Base-by-base conservation (phyloP, 1,139 yeast genomes). In the Sugiyamaella novakii region DNA sequence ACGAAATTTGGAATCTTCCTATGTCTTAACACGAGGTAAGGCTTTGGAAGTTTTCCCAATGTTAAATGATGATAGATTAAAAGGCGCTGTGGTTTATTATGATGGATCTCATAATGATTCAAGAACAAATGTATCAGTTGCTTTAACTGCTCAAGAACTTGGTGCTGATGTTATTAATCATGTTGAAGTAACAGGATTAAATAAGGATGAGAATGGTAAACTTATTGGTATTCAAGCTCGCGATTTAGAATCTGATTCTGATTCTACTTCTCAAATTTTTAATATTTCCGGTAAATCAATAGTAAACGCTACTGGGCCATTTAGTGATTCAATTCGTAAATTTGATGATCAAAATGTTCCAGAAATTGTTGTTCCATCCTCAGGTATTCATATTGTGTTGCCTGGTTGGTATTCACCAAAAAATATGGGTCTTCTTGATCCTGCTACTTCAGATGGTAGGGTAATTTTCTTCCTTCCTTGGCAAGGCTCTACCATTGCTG, bases 391-490 rank as follows among this genome's bases (percentile, higher is more conserved):
- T 70, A 79, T 91, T 64, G 85, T 91, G 49, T 78, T 91, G 58
- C 98, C 98, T 22, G 95, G 92, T 59, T 89, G 80, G 76, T 91
- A 87, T 71, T 85, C 95, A 67, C 95, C 98, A 51, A 78, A 80
- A 66, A 83, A 83, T 57, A 80, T 88, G 79, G 98, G 98, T 57
- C 76, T 91, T 59, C 77, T 91, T 55, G 97, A 91, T 69, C 96
- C 97, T 43, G 79, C 87, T 44, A 91, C 98, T 47, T 76, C 94
- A 36, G 98, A 91, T 67, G 98, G 98, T 52, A 83, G 98, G 72
- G 98, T 91, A 53, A 87, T 91, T 85, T 91, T 91, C 74, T 91
- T 91, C 73, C 76, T 91, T 69, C 98, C 98, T 61, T 91, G 98
- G 98, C 97, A 89, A 74, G 96, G 96, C 12, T 87, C 89, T 69